phyloP scores from a whole-genome alignment of 805 yeast genomes.

The Lipomyces kockii region DNA sequence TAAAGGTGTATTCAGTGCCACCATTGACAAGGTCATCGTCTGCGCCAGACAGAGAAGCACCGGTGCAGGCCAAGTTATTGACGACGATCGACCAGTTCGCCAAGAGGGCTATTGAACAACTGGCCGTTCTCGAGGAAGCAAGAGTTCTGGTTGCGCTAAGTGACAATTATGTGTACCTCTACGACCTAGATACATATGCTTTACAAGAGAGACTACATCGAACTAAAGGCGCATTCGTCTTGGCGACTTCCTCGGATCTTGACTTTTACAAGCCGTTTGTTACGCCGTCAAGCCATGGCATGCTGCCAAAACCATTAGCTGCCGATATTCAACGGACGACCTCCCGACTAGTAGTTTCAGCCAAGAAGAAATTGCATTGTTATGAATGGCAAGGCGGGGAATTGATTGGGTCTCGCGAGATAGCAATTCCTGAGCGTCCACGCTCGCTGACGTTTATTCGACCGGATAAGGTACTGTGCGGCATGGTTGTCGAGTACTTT shows the following conservation, averaged over 20 bases:
- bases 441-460: conserved; percentile 30
- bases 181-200: conserved; percentile 43
- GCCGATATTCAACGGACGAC: conserved; percentile 37
- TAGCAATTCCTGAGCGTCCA: conserved; percentile 31
- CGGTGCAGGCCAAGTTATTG: conserved; percentile 23
- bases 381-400: conserved; percentile 37
- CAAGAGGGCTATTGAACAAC: conserved; percentile 42
- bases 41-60: neutral
- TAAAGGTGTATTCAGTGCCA: conserved; percentile 38
- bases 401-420: conserved; percentile 29
- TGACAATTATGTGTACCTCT: conserved; percentile 44
- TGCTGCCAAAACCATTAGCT: conserved; percentile 1
- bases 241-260: conserved; percentile 36
- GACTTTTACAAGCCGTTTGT: conserved; percentile 19
- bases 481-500: conserved; percentile 31
- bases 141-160: conserved; percentile 45
- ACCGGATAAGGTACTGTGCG: conserved; percentile 28
- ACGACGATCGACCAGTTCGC: conserved; percentile 36
- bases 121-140: conserved; percentile 45
- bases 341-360: conserved; percentile 42
- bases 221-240: conserved; percentile 45
- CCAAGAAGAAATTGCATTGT: conserved; percentile 33
- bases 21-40: conserved; percentile 8
- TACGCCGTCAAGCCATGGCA: conserved; percentile 3
- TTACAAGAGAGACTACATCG: conserved; percentile 45